Evolutionary conservation across 1,284 basidiomycete species (phyloP), one percentile per base, ranked within the genome.

Genomic region (Moniliella sp.): DNA sequence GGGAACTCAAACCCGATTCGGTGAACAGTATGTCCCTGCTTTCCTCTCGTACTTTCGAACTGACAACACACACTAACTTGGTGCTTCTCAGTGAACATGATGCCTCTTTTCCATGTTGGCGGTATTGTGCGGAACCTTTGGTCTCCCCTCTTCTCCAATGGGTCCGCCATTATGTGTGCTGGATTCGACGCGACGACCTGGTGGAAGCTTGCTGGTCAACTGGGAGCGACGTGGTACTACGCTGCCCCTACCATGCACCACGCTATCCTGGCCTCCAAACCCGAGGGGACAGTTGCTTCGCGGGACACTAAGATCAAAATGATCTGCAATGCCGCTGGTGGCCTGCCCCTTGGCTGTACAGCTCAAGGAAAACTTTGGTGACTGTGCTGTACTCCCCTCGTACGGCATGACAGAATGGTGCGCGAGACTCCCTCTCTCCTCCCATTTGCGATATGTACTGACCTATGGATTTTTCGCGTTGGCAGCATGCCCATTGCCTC

Each of bases 241-340:
- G 54, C 56, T 26, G 56, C 56, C 0, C 56, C 56, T 4, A 59
- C 56, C 30, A 59, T 59, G 56, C 56, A 59, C 42, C 56, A 59
- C 36, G 54, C 56, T 35, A 59, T 59, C 35, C 43, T 59, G 16
- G 50, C n/a, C 50, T 3, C 47, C 54, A 15, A 43, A 46, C 28
- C 56, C 56, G 41, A 57, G 18, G 50, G 49, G 25, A 32, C 57
- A 17, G 43, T 46, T 15, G 42, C 54, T n/a, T 3, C 16, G 43
- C 5, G 38, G 25, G 50, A 50, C 29, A 44, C 48, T 31, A 50
- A 39, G 34, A 56, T 59, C 36, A 42, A 43, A 33, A 59, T 59
- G 56, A 59, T 59, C 31, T 48, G 48, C 28, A 59, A 59, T 33
- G 56, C 56, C 13, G 56, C 56, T 28, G 56, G 56, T 40, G 56